Evolutionary conservation across 75 land plant species (phyloP), one percentile per base, ranked within the genome.

Genomic region (Adiantum capillusveneris): DNA sequence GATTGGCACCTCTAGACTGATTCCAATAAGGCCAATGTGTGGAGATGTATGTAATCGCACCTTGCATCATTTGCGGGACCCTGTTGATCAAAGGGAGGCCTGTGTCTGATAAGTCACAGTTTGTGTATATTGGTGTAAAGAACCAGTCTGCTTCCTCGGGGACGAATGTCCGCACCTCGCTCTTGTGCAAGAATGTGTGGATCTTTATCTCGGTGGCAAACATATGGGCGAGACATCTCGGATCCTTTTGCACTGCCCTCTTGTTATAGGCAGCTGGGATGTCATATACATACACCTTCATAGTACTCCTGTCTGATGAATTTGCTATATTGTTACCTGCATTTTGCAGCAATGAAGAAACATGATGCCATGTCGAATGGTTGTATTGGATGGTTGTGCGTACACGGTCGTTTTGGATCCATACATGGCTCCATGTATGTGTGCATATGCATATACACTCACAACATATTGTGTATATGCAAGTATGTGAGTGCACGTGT

Each of bases 121-220:
- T 58, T 1, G 60, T 58, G 21, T 58, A 58, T 7, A 58, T 31
- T 5, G 60, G 60, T 12, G 60, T 58, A 34, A 30, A 58, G 60
- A 58, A 58, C 60, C 60, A 58, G 41, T 58, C 60, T 34, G 60
- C 60, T 18, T 58, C 60, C 41, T 58, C 41, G 20, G 60, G 60
- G 21, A 30, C 31, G 19, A 30, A 20, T 1, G 60, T 58, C 16
- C 60, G 60, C 19, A 58, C 60, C 6, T 11, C 2, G 37, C 60
- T 58, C 9, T 5, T 1, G 1, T 30, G 60, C 22, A 58, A 20
- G 20, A 58, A 58, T 18, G 3, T 19, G 17, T 58, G 60, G 16
- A 58, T 34, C 18, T 30, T 7, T n/a, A 58, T 58, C 60, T 58
- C 60, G 19, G 39, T 31, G 6, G 60, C 31, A n/a, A 58, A 58